Conservation (phyloP, 495 filamentous ascomycete genomes). For the Elaphomyces granulatus region DNA sequence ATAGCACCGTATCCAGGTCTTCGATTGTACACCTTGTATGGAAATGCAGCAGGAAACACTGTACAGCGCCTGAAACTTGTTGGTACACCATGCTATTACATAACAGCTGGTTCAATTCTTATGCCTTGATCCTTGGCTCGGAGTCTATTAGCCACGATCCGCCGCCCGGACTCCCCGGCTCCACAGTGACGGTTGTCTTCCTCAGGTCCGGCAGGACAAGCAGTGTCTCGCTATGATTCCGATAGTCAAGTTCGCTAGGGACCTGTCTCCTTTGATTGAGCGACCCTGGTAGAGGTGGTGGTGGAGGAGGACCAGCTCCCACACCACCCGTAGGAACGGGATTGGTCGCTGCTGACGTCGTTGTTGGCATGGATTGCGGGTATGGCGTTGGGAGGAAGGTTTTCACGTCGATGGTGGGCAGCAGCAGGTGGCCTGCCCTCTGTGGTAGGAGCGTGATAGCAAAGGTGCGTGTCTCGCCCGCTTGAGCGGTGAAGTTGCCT, state of each 20-base stretch:
- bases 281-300: neutral
- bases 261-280: slow-evolving; percentile 24
- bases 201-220: slow-evolving; percentile 59
- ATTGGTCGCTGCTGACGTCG: slow-evolving; percentile 10
- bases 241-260: slow-evolving; percentile 65
- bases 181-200: slow-evolving; percentile 63
- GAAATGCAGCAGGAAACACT: too few species aligned
- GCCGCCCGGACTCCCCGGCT: slow-evolving; percentile 49
- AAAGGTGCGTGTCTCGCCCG: slow-evolving; percentile 34
- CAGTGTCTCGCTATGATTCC: slow-evolving; percentile 61
- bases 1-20: too few species aligned
- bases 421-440: slow-evolving; percentile 54
- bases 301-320: slow-evolving; percentile 7
- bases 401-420: slow-evolving; percentile 68
- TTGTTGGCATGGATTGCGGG: slow-evolving; percentile 18
- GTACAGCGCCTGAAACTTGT: too few species aligned
- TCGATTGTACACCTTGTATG: too few species aligned
- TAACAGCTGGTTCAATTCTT: too few species aligned
- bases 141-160: slow-evolving; percentile 49
- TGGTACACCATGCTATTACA: too few species aligned
- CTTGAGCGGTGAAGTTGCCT: slow-evolving; percentile 53
- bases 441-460: slow-evolving; percentile 65
- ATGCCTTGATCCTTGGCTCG: slow-evolving; percentile 24
- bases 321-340: slow-evolving; percentile 1
- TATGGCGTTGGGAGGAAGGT: too few species aligned